These are phyloP conservation scores for Cicer yamashitae DNA, from an alignment of 306 rosid species.

Conservation along the genomic window DNA sequence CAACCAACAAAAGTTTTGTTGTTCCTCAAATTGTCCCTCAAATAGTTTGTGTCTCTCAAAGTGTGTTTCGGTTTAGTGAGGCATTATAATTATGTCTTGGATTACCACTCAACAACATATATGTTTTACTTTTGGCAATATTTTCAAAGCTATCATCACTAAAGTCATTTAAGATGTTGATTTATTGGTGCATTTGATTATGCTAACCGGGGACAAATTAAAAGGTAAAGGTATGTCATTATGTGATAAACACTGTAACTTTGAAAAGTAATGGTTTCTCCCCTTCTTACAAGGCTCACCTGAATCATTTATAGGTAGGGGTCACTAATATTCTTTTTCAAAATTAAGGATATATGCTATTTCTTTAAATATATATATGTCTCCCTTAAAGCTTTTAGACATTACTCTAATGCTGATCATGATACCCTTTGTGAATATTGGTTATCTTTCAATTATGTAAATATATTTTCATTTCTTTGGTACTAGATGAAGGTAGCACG, in stretches of 20 bases:
- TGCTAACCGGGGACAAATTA: constrained; percentile 49
- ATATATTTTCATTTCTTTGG: too few species aligned
- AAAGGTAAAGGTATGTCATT: constrained; percentile 48
- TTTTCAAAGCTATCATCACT: constrained; percentile 44
- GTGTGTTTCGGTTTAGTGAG: constrained; percentile 44
- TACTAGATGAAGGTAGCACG: too few species aligned
- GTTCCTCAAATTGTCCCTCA: constrained; percentile 48
- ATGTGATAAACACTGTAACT: constrained; percentile 40
- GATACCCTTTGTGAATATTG: neutral
- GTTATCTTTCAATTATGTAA: too few species aligned
- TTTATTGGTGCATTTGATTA: constrained; percentile 45
- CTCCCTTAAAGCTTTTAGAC: constrained; percentile 31
- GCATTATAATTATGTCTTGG: constrained; percentile 52
- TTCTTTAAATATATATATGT: constrained; percentile 9
- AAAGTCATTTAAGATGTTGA: constrained; percentile 41
- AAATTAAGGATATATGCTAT: neutral
- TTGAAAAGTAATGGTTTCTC: constrained; percentile 38
- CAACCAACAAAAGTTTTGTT: constrained; percentile 43
- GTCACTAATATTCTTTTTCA: constrained; percentile 34
- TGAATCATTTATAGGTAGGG: constrained; percentile 50
- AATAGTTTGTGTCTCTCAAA: constrained; percentile 39
- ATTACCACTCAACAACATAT: constrained; percentile 43
- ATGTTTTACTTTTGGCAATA: constrained; percentile 37
- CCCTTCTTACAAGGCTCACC: constrained; percentile 47
- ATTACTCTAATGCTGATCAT: neutral